Evolutionary conservation across 306 rosid genomes (phyloP).

Genomic region (Cyamopsis tetragonoloba): DNA sequence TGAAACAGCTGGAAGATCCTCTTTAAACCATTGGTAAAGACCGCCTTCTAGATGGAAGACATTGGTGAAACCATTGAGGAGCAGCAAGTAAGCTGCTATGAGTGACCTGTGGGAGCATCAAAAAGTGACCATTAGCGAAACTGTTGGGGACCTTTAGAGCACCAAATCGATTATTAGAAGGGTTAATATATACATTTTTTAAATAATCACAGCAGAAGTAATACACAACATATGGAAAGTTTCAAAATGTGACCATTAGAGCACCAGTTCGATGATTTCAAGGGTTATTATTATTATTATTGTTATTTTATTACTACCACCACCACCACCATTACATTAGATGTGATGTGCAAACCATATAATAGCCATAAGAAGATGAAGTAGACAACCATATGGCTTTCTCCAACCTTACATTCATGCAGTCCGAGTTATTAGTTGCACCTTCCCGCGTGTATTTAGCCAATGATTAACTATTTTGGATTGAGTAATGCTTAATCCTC

Average conservation of each 20-base stretch:
- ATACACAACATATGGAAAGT: background rate
- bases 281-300: background rate
- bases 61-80: constrained; percentile 75
- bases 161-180: background rate
- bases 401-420: constrained; percentile 3
- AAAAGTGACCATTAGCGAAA: background rate
- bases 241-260: no score
- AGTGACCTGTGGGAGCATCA: constrained; percentile 58
- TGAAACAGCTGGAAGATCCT: constrained; percentile 56
- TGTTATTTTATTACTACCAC: no score
- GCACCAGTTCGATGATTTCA: no score
- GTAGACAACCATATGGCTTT: background rate
- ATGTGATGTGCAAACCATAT: background rate
- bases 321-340: background rate
- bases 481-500: no score
- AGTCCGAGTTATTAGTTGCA: constrained; percentile 16
- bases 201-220: background rate
- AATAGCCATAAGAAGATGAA: background rate
- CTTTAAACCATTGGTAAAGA: constrained; percentile 77
- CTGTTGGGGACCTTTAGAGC: background rate
- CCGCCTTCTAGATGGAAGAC: constrained; percentile 97
- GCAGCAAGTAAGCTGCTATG: constrained; percentile 95
- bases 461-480: background rate
- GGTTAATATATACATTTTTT: background rate
- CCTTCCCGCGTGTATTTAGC: constrained; percentile 2